Percentiles rank a stretch among this genome's conserved stretches.
phyloP scores from a whole-genome alignment of 2,329 filamentous ascomycete species.

The Phyllachora maydis region DNA sequence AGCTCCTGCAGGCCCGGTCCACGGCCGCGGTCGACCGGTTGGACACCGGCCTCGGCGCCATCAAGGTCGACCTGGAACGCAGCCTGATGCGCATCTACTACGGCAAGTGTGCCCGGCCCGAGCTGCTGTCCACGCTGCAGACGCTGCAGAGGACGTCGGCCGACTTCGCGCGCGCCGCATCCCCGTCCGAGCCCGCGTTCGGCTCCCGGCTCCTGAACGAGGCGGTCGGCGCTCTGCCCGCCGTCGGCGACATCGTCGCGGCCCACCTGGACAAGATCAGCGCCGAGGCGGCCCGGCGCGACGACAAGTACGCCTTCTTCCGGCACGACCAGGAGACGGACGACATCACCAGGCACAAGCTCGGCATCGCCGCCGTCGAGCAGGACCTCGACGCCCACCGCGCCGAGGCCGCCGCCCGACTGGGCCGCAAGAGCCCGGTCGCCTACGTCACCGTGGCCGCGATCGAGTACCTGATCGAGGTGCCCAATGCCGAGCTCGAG shows the following conservation, averaged over 20 bases:
- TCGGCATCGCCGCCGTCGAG: constrained; percentile 82
- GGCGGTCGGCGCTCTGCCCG: constrained; percentile 56
- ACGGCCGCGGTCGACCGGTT: constrained; percentile 52
- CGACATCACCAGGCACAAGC: constrained; percentile 69
- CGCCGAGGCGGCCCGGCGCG: constrained; percentile 54
- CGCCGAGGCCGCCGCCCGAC: constrained; percentile 43
- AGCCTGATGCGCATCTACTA: constrained; percentile 94
- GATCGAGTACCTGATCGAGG: constrained; percentile 88
- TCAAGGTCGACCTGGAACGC: constrained; percentile 72
- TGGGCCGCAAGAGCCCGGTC: constrained; percentile 49
- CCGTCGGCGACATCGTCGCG: constrained; percentile 52
- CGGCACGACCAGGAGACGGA: constrained; percentile 74
- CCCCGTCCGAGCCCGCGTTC: constrained; percentile 50
- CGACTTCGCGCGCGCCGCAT: constrained; percentile 50
- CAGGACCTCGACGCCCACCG: constrained; percentile 69
- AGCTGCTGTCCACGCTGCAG: constrained; percentile 70
- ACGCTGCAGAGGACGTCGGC: constrained; percentile 63
- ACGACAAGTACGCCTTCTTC: constrained; percentile 94
- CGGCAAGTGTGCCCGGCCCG: constrained; percentile 78
- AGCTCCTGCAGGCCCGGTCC: constrained; percentile 51
- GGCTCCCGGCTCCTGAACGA: constrained; percentile 45
- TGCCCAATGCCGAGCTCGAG: constrained; percentile 64
- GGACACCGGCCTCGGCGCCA: constrained; percentile 46
- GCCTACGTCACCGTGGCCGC: constrained; percentile 70
- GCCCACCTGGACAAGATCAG: constrained; percentile 73